Evolutionary conservation across 306 rosid species (phyloP).

Genomic region (Castanea sativa): DNA sequence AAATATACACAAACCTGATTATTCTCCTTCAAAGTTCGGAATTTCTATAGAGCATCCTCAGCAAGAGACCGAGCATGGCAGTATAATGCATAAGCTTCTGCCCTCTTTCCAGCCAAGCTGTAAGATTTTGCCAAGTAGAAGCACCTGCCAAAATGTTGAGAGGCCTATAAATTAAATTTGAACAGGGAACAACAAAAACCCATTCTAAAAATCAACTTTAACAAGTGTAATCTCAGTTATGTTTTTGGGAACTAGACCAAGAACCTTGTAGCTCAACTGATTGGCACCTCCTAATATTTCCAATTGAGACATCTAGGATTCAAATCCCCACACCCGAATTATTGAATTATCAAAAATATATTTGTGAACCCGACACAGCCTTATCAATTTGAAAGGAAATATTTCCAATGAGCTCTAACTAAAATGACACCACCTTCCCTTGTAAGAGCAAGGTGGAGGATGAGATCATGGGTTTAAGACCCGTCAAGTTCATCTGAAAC

Average conservation of each 20-base stretch:
- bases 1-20: slow-evolving; percentile 30
- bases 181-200: neutral
- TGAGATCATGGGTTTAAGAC: too few species aligned
- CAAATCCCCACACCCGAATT: too few species aligned
- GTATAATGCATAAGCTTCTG: slow-evolving; percentile 81
- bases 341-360: too few species aligned
- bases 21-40: slow-evolving; percentile 10
- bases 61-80: slow-evolving; percentile 62
- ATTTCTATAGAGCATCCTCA: slow-evolving; percentile 37
- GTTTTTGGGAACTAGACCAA: neutral
- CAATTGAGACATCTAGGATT: too few species aligned
- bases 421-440: too few species aligned
- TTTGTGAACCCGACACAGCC: neutral
- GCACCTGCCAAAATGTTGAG: slow-evolving; percentile 53
- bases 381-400: neutral
- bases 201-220: neutral
- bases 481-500: too few species aligned
- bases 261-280: too few species aligned
- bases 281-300: too few species aligned
- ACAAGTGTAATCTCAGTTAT: neutral
- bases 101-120: slow-evolving; percentile 87
- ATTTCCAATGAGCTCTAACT: too few species aligned
- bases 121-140: slow-evolving; percentile 90
- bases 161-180: neutral
- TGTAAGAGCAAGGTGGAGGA: too few species aligned